Base-by-base conservation (phyloP, 2,329 filamentous ascomycete species). In the Scopulariopsis brevicaulis region DNA sequence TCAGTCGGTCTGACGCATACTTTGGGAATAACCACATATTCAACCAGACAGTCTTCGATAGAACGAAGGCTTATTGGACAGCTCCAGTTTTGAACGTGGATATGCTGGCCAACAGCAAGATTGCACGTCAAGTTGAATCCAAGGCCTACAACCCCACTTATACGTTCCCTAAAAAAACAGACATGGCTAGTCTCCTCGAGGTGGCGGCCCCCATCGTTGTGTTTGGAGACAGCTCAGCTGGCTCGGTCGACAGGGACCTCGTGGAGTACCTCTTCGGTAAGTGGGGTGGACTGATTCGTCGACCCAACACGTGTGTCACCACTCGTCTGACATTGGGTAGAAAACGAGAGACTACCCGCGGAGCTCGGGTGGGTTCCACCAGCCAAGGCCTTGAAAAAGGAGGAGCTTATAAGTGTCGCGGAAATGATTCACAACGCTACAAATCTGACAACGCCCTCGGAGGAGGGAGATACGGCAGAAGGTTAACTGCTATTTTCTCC, bases 21-120 rank as follows among this genome's bases (percentile, higher is more conserved):
- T 73, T 79, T 57, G 79, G 78, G 24, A 75, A 77, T 65, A 76
- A 77, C 62, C 72, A 77, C 62, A 58, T 74, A 58, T 82, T 83
- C 69, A 80, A 82, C 66, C 67, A 75, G 56, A 74, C 71, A 2
- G 65, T 80, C 61, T 83, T 81, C 64, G 71, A 76, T 56, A 65
- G 73, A 58, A 73, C 73, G 0, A 68, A 62, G 46, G 59, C 62
- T 4, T 81, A 75, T 67, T 83, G 77, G 75, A 77, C 72, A 0
- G 67, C 59, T 0, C 64, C 70, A 3, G 65, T 69, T 20, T 63
- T 82, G 34, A 67, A 71, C 24, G 65, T 73, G 1, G 58, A 72
- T 3, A 72, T 73, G 66, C 64, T 76, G 2, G 77, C 77, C 58
- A 75, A 76, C 59, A 70, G 71, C 62, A 76, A 77, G 59, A 55